Conservation (phyloP, 768 basidiomycete species). For the Trametes cingulata region DNA sequence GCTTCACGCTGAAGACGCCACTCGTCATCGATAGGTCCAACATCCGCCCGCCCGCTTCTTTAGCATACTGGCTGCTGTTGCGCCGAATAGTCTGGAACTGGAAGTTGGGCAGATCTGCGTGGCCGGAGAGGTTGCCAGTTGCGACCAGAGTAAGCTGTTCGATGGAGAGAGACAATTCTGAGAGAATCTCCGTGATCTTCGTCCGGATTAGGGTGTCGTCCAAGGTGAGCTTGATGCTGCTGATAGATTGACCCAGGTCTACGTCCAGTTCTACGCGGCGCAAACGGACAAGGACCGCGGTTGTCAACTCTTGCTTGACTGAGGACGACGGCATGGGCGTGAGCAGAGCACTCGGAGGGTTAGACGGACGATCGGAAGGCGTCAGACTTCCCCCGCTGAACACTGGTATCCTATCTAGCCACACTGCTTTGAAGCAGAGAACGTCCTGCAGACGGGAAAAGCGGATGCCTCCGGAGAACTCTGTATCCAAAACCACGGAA, state of each 20-base stretch:
- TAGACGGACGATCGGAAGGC: constrained; percentile 25
- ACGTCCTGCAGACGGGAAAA: constrained; percentile 91
- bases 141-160: constrained; percentile 56
- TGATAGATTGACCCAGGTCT: constrained; percentile 87
- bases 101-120: constrained; percentile 64
- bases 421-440: constrained; percentile 93
- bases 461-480: constrained; percentile 74
- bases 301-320: constrained; percentile 51
- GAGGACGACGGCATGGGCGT: constrained; percentile 20
- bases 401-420: constrained; percentile 85
- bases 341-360: constrained; percentile 21
- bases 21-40: constrained; percentile 76
- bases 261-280: constrained; percentile 72
- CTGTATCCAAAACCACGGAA: constrained; percentile 82
- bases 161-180: constrained; percentile 69
- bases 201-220: constrained; percentile 65
- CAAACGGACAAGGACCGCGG: constrained; percentile 66
- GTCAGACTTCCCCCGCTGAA: constrained; percentile 50
- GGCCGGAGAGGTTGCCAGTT: constrained; percentile 71
- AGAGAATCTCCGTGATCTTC: constrained; percentile 56
- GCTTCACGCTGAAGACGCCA: constrained; percentile 61
- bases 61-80: constrained; percentile 41
- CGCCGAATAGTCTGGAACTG: constrained; percentile 74
- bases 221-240: constrained; percentile 65
- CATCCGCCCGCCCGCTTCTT: constrained; percentile 47